These are phyloP conservation scores for Ciborinia camelliae DNA, from an alignment of 2,329 filamentous ascomycete genomes.

Conservation along the genomic window DNA sequence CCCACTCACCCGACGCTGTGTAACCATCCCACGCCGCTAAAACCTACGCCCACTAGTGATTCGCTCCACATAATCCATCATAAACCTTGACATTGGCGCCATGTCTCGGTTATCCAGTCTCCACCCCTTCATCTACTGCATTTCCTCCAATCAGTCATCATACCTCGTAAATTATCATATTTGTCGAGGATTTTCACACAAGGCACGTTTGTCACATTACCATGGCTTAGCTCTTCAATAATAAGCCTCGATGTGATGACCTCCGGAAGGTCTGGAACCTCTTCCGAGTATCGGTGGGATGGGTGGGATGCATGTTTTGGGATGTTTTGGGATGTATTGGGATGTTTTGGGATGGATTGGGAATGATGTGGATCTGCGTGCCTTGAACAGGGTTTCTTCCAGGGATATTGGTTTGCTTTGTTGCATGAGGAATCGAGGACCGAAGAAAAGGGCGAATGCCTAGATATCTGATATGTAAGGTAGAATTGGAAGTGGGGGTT, in stretches of 20 bases:
- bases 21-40: slow-evolving; percentile 2
- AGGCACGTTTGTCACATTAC: background rate
- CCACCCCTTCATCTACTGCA: slow-evolving; percentile 8
- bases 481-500: background rate
- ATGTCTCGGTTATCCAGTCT: slow-evolving; percentile 2
- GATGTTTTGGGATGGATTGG: background rate
- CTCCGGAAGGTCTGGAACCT: background rate
- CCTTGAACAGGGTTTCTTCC: background rate
- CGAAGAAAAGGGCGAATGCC: background rate
- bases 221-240: background rate
- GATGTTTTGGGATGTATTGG: background rate
- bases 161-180: background rate
- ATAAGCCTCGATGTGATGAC: background rate
- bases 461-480: background rate
- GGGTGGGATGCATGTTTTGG: background rate
- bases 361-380: background rate
- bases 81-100: background rate
- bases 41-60: too few species aligned
- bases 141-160: background rate
- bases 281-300: background rate
- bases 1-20: background rate
- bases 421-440: background rate
- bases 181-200: background rate
- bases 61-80: background rate
- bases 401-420: background rate